Conservation (phyloP, 2,329 filamentous ascomycete genomes). For the Ophiostoma ips region DNA sequence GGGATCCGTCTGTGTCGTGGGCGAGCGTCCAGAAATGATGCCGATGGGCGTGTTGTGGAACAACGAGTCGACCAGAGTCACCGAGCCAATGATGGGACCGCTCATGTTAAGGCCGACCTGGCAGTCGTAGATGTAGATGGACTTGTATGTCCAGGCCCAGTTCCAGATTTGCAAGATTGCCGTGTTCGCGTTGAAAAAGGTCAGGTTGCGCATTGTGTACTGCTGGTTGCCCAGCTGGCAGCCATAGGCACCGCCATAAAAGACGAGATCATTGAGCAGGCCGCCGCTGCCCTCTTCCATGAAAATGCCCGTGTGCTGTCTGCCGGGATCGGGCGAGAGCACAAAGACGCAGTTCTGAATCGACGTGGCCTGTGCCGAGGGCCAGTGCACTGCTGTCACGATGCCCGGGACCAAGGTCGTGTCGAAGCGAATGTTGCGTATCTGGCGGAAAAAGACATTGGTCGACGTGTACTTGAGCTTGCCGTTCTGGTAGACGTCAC, state of each 20-base stretch:
- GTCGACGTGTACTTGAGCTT: slow-evolving; percentile 36
- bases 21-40: slow-evolving; percentile 45
- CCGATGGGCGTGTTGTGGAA: slow-evolving; percentile 60
- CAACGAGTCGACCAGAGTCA: slow-evolving; percentile 60
- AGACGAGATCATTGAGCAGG: slow-evolving; percentile 53
- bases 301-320: slow-evolving; percentile 42
- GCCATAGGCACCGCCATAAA: slow-evolving; percentile 54
- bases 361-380: slow-evolving; percentile 49
- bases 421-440: slow-evolving; percentile 16
- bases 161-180: slow-evolving; percentile 62
- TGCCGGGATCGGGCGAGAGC: slow-evolving; percentile 31
- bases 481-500: slow-evolving; percentile 29
- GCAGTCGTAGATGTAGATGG: slow-evolving; percentile 48
- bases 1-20: slow-evolving; percentile 19
- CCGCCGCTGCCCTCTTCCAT: slow-evolving; percentile 53
- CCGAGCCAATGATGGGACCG: slow-evolving; percentile 57
- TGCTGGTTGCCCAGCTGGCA: slow-evolving; percentile 49
- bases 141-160: slow-evolving; percentile 65
- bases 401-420: slow-evolving; percentile 12
- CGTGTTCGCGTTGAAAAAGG: slow-evolving; percentile 49
- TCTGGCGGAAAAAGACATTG: slow-evolving; percentile 32
- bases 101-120: slow-evolving; percentile 54
- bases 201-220: slow-evolving; percentile 56
- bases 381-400: slow-evolving; percentile 42
- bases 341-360: slow-evolving; percentile 45